Conservation (phyloP, 1,284 basidiomycete species). For the Thecaphora thlaspeos region DNA sequence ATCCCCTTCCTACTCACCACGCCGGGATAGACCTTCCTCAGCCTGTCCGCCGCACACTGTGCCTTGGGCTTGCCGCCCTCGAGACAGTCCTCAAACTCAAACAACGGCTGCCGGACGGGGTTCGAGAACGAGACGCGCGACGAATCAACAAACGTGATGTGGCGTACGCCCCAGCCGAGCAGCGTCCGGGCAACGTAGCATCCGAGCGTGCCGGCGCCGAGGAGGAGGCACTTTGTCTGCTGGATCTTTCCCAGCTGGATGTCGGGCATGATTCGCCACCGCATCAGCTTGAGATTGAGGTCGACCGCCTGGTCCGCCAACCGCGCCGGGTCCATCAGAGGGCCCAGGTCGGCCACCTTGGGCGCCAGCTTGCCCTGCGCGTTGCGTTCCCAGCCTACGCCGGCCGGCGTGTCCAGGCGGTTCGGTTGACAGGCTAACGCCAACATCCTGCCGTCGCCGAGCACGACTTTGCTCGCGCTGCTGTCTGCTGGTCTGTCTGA, state of each 20-base stretch:
- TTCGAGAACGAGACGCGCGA: constrained; percentile 91
- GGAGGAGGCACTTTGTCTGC: constrained; percentile 74
- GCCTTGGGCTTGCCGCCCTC: constrained; percentile 91
- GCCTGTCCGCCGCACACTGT: constrained; percentile 78
- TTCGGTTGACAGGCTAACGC: constrained; percentile 10
- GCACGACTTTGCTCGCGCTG: not conserved
- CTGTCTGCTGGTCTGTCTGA: too few relatives aligned
- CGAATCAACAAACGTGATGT: constrained; percentile 88
- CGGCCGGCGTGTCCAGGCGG: constrained; percentile 61
- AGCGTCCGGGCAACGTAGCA: constrained; percentile 96
- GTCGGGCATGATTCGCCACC: constrained; percentile 89
- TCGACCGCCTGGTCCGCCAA: constrained; percentile 94
- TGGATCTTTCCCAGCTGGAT: constrained; percentile 86
- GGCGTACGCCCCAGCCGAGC: constrained; percentile 79
- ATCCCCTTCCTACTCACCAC: constrained; percentile 65
- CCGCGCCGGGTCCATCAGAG: constrained; percentile 86
- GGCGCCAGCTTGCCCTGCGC: constrained; percentile 78
- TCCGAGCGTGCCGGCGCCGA: constrained; percentile 93
- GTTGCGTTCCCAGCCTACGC: constrained; percentile 95
- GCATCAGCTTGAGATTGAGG: constrained; percentile 94
- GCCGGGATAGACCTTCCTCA: constrained; percentile 88
- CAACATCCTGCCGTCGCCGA: not conserved
- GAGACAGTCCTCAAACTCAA: constrained; percentile 91
- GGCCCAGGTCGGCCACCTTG: constrained; percentile 83
- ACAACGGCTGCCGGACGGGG: constrained; percentile 92